These are phyloP conservation scores for Santalum album DNA, from an alignment of 164 flowering plant species.

Conservation along the genomic window DNA sequence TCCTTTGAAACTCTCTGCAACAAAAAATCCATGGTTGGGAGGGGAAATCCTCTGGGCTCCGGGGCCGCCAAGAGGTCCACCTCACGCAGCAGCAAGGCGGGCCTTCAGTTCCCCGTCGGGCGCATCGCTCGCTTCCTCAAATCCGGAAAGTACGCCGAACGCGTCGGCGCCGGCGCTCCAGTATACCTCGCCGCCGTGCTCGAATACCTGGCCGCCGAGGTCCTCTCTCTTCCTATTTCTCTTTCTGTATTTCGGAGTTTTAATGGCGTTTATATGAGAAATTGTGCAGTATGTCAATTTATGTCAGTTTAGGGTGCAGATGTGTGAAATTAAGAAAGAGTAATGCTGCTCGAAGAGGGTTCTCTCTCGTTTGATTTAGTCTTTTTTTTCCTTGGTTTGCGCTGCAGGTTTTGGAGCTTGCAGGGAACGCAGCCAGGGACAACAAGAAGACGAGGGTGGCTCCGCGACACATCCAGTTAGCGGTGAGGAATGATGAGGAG, in stretches of 20 bases:
- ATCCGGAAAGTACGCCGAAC: slow-evolving; percentile 40
- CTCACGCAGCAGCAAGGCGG: slow-evolving; percentile 39
- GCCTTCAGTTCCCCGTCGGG: slow-evolving; percentile 44
- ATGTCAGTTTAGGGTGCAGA: too few relatives aligned
- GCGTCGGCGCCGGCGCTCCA: slow-evolving; percentile 55
- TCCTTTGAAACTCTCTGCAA: too few relatives aligned
- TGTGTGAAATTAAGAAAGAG: too few relatives aligned
- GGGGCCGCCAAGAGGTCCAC: slow-evolving; percentile 28
- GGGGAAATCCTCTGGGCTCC: slow-evolving; percentile 19
- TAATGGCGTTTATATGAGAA: too few relatives aligned
- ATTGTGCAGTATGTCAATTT: too few relatives aligned
- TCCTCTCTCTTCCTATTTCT: slow-evolving; percentile 6
- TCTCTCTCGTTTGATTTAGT: background rate
- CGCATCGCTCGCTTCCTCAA: slow-evolving; percentile 40
- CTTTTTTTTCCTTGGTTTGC: background rate
- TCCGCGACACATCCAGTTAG: slow-evolving; percentile 20
- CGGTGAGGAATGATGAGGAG: slow-evolving; percentile 23
- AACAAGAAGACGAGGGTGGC: slow-evolving; percentile 31
- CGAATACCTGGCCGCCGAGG: slow-evolving; percentile 39
- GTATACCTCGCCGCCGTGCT: slow-evolving; percentile 41
- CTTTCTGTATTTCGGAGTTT: too few relatives aligned
- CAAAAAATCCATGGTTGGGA: slow-evolving; percentile 13
- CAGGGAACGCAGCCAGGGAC: slow-evolving; percentile 48
- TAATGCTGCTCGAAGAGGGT: too few relatives aligned
- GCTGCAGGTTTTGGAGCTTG: slow-evolving; percentile 33